Conservation (phyloP, 352 stramenopile genomes). For the Globisporangium iwayamae region DNA sequence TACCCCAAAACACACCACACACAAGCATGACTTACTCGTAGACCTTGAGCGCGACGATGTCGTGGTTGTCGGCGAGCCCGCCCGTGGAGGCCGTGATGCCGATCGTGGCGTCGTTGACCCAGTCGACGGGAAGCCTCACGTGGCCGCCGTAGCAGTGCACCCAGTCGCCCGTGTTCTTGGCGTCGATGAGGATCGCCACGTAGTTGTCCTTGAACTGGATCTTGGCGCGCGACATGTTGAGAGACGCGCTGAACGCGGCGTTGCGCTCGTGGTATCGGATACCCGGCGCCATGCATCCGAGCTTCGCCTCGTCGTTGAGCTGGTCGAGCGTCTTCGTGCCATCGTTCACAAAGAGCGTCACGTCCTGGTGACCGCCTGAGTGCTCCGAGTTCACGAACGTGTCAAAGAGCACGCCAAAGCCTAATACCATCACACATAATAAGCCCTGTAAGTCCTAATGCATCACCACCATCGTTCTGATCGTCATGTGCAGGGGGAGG, state of each 20-base stretch:
- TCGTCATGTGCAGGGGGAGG: neutral
- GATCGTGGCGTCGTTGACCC: constrained; percentile 62
- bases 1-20: neutral
- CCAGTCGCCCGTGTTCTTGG: constrained; percentile 70
- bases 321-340: constrained; percentile 74
- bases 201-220: constrained; percentile 73
- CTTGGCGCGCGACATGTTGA: constrained; percentile 81
- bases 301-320: constrained; percentile 62
- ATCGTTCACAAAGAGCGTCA: constrained; percentile 82
- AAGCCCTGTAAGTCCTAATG: neutral
- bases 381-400: constrained; percentile 86
- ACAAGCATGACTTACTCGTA: constrained; percentile 57
- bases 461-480: neutral
- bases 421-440: constrained; percentile 11
- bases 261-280: constrained; percentile 85
- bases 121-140: constrained; percentile 45
- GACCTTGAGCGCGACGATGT: constrained; percentile 67
- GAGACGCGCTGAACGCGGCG: constrained; percentile 66
- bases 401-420: constrained; percentile 78
- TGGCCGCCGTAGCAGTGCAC: constrained; percentile 56
- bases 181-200: constrained; percentile 69
- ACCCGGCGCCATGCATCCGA: constrained; percentile 69
- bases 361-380: constrained; percentile 74
- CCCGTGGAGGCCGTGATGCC: constrained; percentile 79
- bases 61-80: constrained; percentile 82